Percentiles rank a stretch among this genome's conserved stretches.
Conservation (phyloP, 2,329 filamentous ascomycete genomes). For the Proliferodiscus dingleyae region DNA sequence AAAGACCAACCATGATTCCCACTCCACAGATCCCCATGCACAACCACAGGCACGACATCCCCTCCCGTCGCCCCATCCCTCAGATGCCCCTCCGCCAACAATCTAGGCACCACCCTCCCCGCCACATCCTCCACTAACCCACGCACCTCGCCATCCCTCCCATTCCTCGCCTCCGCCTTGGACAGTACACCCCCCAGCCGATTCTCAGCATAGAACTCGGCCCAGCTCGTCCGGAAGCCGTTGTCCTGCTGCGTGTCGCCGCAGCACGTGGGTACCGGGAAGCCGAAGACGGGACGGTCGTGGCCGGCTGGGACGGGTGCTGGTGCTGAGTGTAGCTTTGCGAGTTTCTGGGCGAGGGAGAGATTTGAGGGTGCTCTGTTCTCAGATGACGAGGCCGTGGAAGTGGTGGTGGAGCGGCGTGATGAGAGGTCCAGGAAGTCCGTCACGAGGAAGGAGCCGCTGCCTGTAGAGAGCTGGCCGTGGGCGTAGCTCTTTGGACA, state of each 20-base stretch:
- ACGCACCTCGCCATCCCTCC: constrained; percentile 56
- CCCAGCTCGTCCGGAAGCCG: constrained; percentile 67
- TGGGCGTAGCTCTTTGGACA: constrained; percentile 73
- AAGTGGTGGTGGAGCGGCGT: constrained; percentile 29
- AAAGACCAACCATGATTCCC: constrained; percentile 76
- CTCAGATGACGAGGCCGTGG: no score
- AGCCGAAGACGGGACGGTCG: constrained; percentile 67
- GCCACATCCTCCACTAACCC: constrained; percentile 61
- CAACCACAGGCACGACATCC: constrained; percentile 67
- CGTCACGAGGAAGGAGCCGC: constrained; percentile 56
- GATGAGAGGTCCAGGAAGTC: constrained; percentile 69
- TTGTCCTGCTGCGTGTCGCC: constrained; percentile 82
- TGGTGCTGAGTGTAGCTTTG: constrained; percentile 70
- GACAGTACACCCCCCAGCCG: constrained; percentile 62
- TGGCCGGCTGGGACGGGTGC: constrained; percentile 60
- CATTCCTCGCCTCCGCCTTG: constrained; percentile 55
- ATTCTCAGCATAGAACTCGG: constrained; percentile 78
- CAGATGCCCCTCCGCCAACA: constrained; percentile 67
- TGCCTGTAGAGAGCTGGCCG: constrained; percentile 48
- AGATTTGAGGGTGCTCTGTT: constrained; percentile 41
- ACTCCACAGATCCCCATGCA: constrained; percentile 93
- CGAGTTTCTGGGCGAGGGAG: constrained; percentile 71
- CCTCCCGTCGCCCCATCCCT: constrained; percentile 41
- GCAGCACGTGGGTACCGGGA: constrained; percentile 80
- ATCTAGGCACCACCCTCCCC: constrained; percentile 61